These are phyloP conservation scores for Globisporangium irregulare DNA, from an alignment of 352 stramenopile species.

Conservation along the genomic window DNA sequence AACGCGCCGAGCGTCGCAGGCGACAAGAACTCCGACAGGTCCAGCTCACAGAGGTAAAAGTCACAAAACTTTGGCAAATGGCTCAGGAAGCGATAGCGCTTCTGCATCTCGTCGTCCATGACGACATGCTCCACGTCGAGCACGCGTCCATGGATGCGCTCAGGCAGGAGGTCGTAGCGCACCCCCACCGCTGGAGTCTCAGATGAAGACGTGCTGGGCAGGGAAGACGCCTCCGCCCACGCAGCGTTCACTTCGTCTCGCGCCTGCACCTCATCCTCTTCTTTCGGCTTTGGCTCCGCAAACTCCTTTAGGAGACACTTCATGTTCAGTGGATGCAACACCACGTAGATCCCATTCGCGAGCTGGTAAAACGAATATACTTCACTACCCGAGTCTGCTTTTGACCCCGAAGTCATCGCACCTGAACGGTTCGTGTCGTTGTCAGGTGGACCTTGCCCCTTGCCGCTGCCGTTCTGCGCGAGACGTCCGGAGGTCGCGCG, in stretches of 20 bases:
- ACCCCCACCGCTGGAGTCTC: conserved; percentile 14
- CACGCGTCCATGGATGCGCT: conserved; percentile 55
- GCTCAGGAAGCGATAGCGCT: conserved; percentile 84
- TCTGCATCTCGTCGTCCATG: conserved; percentile 84
- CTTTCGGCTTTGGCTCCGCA: conserved; percentile 27
- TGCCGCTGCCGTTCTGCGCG: conserved; percentile 27
- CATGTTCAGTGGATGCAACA: conserved; percentile 89
- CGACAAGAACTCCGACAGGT: conserved; percentile 71
- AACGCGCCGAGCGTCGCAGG: conserved; percentile 59
- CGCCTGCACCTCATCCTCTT: conserved; percentile 24
- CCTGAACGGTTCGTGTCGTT: not conserved
- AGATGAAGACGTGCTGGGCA: conserved; percentile 8
- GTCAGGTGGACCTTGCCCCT: not conserved
- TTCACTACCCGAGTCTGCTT: not conserved
- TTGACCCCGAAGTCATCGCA: not conserved
- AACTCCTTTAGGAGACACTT: conserved; percentile 85
- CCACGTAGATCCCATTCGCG: conserved; percentile 80
- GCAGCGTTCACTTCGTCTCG: conserved; percentile 24
- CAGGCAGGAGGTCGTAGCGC: conserved; percentile 54
- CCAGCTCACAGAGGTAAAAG: conserved; percentile 87
- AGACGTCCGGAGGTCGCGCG: conserved; percentile 61
- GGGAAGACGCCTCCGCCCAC: conserved; percentile 28
- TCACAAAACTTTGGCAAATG: conserved; percentile 85
- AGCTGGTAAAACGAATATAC: conserved; percentile 89
- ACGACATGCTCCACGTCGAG: conserved; percentile 85